Conservation (phyloP, 352 stramenopile genomes). For the Globisporangium megalacanthum region DNA sequence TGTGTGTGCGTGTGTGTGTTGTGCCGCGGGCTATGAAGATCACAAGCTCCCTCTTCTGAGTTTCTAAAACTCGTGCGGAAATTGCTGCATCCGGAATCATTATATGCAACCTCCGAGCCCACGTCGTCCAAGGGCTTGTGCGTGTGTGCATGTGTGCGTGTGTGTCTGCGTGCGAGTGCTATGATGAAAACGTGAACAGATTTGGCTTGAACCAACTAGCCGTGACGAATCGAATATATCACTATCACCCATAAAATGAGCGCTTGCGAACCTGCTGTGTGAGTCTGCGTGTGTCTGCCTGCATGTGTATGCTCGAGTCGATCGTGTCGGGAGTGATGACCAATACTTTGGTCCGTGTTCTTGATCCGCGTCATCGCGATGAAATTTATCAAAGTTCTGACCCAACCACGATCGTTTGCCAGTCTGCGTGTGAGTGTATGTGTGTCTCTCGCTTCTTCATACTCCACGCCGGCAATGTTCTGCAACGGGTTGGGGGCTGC, state of each 20-base stretch:
- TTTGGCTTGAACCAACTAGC: conserved; percentile 91
- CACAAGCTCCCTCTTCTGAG: conserved; percentile 89
- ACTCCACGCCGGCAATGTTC: conserved; percentile 89
- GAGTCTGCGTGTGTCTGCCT: conserved; percentile 16
- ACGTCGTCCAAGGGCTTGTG: conserved; percentile 17
- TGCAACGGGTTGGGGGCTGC: conserved; percentile 24
- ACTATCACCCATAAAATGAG: conserved; percentile 94
- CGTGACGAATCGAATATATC: conserved; percentile 88
- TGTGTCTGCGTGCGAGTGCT: conserved; percentile 34
- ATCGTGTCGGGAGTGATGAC: conserved; percentile 62
- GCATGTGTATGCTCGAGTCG: conserved; percentile 4
- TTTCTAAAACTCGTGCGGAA: conserved; percentile 56
- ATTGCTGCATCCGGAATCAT: conserved; percentile 88
- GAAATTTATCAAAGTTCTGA: conserved; percentile 88
- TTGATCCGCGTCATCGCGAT: conserved; percentile 90
- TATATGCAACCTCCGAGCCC: conserved; percentile 84
- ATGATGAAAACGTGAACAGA: conserved; percentile 84
- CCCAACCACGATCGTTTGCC: conserved; percentile 20
- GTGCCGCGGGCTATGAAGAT: conserved; percentile 60
- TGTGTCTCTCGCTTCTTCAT: conserved; percentile 60
- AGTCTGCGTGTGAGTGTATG: neutral
- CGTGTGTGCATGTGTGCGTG: conserved; percentile 12
- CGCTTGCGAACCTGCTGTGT: conserved; percentile 27
- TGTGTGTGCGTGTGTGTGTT: conserved; percentile 1
- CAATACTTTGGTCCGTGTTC: conserved; percentile 91